Conservation (phyloP, 768 basidiomycete genomes). For the Scleroderma citrinum region DNA sequence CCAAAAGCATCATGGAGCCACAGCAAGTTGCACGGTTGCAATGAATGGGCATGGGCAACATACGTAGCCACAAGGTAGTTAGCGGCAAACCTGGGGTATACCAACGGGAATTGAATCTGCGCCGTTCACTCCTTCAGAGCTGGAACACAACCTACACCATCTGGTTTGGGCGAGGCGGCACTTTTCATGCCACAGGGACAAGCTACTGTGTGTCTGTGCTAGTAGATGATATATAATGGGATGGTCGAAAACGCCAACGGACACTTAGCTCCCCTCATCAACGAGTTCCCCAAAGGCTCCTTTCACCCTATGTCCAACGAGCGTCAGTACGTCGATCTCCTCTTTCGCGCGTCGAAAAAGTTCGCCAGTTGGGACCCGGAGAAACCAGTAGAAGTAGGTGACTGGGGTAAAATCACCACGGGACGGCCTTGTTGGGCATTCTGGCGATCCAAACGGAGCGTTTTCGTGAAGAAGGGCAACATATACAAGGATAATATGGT, state of each 20-base stretch:
- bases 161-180: neutral
- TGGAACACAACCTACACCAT: neutral
- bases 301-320: conserved; percentile 12
- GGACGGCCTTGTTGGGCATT: conserved; percentile 10
- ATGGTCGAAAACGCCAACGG: neutral
- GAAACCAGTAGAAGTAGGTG: conserved; percentile 23
- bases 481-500: conserved; percentile 25
- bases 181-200: no score
- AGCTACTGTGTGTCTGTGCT: no score
- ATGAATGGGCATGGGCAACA: neutral
- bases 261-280: neutral
- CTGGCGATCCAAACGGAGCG: conserved; percentile 20
- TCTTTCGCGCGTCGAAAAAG: conserved; percentile 24
- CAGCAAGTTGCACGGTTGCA: neutral
- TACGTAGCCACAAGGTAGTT: neutral
- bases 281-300: neutral
- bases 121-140: neutral
- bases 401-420: conserved; percentile 26
- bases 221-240: neutral
- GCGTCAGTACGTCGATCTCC: conserved; percentile 25
- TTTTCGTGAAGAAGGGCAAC: conserved; percentile 29
- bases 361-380: conserved; percentile 32
- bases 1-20: no score
- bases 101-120: neutral
- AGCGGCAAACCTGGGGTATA: neutral